Percentiles rank a stretch among this genome's conserved stretches.
These are phyloP conservation scores for Pachyrhizus erosus DNA, from an alignment of 306 rosid genomes.

Conservation along the genomic window DNA sequence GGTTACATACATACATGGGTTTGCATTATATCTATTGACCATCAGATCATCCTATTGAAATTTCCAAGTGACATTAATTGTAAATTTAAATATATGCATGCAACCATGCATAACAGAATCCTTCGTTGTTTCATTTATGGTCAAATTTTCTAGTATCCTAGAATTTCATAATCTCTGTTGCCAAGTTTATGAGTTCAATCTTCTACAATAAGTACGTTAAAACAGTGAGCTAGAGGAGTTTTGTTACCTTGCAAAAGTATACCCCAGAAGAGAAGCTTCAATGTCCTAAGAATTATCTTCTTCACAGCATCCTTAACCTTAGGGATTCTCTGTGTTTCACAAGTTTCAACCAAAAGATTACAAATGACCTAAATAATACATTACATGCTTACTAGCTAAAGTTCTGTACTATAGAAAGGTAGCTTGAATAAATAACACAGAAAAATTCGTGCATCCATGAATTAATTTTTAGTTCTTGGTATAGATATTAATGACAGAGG, in stretches of 20 bases:
- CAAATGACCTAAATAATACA: not conserved
- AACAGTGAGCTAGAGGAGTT: not conserved
- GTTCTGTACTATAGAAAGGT: not conserved
- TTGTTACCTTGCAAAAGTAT: slow-evolving; percentile 75
- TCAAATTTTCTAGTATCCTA: not conserved
- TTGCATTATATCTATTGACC: not conserved
- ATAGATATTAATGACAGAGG: not conserved
- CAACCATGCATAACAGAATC: not conserved
- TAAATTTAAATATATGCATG: not conserved
- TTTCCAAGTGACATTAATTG: not conserved
- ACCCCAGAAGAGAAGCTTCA: slow-evolving; percentile 93
- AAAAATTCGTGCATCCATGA: not conserved
- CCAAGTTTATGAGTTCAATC: not conserved
- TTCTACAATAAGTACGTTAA: not conserved
- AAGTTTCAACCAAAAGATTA: not conserved
- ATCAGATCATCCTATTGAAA: not conserved
- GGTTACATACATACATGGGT: not conserved
- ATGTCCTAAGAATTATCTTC: slow-evolving; percentile 71
- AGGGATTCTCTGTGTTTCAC: slow-evolving; percentile 57
- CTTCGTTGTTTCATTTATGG: not conserved
- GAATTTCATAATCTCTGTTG: not conserved
- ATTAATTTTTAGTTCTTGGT: not conserved
- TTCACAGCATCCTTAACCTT: slow-evolving; percentile 53
- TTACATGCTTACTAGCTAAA: not conserved
- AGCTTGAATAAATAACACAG: not conserved